These are phyloP conservation scores for Phytophthora sp. DNA, from an alignment of 352 stramenopile genomes.

Conservation along the genomic window DNA sequence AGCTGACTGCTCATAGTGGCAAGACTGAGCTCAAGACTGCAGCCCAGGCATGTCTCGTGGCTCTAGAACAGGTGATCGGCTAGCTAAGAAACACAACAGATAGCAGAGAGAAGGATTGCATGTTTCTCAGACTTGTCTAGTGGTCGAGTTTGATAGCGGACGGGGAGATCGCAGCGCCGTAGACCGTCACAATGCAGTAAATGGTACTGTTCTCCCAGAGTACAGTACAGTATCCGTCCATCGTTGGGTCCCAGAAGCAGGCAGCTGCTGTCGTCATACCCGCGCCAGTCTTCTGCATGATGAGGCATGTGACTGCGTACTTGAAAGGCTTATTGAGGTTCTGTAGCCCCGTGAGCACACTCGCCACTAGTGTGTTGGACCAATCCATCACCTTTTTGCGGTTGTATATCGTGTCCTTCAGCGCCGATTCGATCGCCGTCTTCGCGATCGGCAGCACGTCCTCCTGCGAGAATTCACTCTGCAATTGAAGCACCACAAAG, in stretches of 20 bases:
- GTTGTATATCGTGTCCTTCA: slow-evolving; percentile 88
- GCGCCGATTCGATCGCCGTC: slow-evolving; percentile 70
- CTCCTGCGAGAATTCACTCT: slow-evolving; percentile 84
- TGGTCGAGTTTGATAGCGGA: slow-evolving; percentile 76
- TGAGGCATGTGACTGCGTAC: slow-evolving; percentile 83
- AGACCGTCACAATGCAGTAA: slow-evolving; percentile 86
- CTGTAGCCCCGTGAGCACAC: slow-evolving; percentile 80
- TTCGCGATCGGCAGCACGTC: slow-evolving; percentile 81
- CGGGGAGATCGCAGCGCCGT: slow-evolving; percentile 82
- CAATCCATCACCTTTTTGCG: slow-evolving; percentile 88
- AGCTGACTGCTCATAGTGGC: slow-evolving; percentile 39
- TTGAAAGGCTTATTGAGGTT: slow-evolving; percentile 91
- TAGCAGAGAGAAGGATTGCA: slow-evolving; percentile 22
- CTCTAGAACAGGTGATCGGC: slow-evolving; percentile 36
- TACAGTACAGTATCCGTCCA: slow-evolving; percentile 85
- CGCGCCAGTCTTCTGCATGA: slow-evolving; percentile 87
- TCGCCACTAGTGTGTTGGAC: slow-evolving; percentile 81
- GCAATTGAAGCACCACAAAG: neutral
- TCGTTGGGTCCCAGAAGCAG: slow-evolving; percentile 79
- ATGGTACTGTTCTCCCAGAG: slow-evolving; percentile 88
- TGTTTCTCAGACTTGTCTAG: slow-evolving; percentile 36
- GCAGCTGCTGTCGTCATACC: slow-evolving; percentile 71
- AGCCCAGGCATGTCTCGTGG: slow-evolving; percentile 52
- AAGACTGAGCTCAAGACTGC: slow-evolving; percentile 47
- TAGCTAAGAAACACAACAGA: slow-evolving; percentile 5